phyloP scores from a whole-genome alignment of 768 basidiomycete genomes.

The Boletus rubescentipes region DNA sequence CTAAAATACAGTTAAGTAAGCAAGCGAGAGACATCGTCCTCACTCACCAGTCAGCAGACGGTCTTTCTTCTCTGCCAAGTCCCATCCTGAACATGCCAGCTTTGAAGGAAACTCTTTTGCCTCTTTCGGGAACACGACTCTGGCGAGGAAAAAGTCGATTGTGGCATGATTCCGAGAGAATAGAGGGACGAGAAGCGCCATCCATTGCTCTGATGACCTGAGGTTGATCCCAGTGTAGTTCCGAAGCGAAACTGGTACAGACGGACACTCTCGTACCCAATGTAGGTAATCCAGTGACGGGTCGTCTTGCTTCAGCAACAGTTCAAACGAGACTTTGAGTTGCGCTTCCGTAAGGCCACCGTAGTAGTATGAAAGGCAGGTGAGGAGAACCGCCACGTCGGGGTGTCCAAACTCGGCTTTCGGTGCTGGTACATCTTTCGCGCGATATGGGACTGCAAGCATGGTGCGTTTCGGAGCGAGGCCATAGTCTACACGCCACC shows the following conservation, averaged over 20 bases:
- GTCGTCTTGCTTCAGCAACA: constrained; percentile 41
- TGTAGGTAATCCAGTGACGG: constrained; percentile 40
- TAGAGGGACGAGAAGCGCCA: constrained; percentile 28
- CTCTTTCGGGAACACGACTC: constrained; percentile 49
- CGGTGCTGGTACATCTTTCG: constrained; percentile 48
- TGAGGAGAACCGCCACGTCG: constrained; percentile 45
- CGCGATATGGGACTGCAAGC: constrained; percentile 54
- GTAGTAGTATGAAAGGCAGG: constrained; percentile 47
- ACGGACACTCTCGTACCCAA: constrained; percentile 32
- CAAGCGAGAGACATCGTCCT: too few species aligned
- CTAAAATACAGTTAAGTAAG: background rate
- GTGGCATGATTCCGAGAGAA: constrained; percentile 39
- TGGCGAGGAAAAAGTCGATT: constrained; percentile 47
- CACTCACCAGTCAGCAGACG: constrained; percentile 10
- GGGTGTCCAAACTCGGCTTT: constrained; percentile 55
- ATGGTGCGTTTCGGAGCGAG: constrained; percentile 41
- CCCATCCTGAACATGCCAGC: constrained; percentile 53
- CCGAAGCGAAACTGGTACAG: constrained; percentile 32
- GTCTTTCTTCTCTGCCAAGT: constrained; percentile 42
- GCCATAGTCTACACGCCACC: constrained; percentile 56
- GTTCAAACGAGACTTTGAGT: constrained; percentile 36
- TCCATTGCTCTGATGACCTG: constrained; percentile 36
- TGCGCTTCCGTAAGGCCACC: constrained; percentile 42
- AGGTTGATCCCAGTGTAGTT: constrained; percentile 43
- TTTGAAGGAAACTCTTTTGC: constrained; percentile 49